Evolutionary conservation across 306 rosid species (phyloP).

Genomic region (Bauhinia variegata): DNA sequence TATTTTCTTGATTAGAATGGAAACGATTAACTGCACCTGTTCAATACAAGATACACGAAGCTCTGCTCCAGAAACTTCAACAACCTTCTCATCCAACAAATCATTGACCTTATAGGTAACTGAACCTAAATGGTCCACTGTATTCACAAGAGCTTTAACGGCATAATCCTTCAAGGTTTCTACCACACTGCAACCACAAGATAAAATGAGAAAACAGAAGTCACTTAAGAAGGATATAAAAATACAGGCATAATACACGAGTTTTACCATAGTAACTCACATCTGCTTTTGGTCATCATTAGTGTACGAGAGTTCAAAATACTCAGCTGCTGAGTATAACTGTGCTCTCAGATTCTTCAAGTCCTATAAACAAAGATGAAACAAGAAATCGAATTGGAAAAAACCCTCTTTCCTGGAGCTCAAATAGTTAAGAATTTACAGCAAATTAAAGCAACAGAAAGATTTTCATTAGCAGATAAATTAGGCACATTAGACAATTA

Average conservation of each 20-base stretch:
- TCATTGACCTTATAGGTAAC: constrained; percentile 90
- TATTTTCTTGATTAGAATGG: constrained; percentile 13
- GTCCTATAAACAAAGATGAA: constrained; percentile 62
- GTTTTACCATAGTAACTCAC: constrained; percentile 54
- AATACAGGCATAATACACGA: constrained; percentile 15
- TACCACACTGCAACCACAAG: constrained; percentile 64
- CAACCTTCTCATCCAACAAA: constrained; percentile 92
- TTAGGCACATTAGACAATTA: constrained; percentile 6
- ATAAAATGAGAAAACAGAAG: constrained; percentile 23
- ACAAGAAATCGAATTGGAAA: constrained; percentile 16
- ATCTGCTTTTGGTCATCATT: constrained; percentile 95
- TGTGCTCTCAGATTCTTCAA: constrained; percentile 90
- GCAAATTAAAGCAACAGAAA: not conserved
- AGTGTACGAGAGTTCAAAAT: constrained; percentile 89
- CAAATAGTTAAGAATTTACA: constrained; percentile 11
- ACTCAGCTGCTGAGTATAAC: constrained; percentile 95
- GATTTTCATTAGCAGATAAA: not conserved
- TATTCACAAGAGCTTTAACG: constrained; percentile 92
- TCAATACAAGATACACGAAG: constrained; percentile 87
- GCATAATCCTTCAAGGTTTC: constrained; percentile 97
- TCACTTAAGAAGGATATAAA: not conserved
- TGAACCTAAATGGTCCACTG: constrained; percentile 98
- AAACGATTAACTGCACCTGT: constrained; percentile 60
- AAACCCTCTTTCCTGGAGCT: constrained; percentile 4
- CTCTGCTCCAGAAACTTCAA: constrained; percentile 88